Evolutionary conservation across 139 green algal genomes (phyloP).

Genomic region (Micractinium conductrix): DNA sequence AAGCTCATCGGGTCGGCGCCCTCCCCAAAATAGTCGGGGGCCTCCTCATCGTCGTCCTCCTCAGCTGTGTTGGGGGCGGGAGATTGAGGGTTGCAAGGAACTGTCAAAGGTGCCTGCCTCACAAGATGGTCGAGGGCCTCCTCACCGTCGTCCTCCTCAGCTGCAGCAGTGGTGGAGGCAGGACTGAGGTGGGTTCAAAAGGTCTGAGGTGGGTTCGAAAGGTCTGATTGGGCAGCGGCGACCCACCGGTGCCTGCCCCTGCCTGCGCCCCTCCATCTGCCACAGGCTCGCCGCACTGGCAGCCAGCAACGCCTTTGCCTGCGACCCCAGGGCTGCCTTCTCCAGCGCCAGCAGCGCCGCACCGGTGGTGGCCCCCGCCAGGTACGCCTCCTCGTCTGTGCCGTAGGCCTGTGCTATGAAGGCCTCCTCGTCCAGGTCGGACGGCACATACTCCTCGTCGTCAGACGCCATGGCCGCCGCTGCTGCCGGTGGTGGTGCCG

Average conservation of each 20-base stretch:
- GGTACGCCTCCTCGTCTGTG: conserved; percentile 32
- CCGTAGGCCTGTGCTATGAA: conserved; percentile 25
- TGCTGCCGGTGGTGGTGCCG: no score
- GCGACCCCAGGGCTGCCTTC: no score
- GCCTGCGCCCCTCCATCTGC: no score
- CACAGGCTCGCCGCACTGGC: no score
- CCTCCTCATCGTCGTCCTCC: conserved; percentile 27
- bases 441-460: conserved; percentile 16
- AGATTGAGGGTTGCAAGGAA: no score
- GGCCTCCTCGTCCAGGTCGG: conserved; percentile 25
- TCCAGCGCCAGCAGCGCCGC: no score
- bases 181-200: no score
- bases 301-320: no score
- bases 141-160: conserved; percentile 26
- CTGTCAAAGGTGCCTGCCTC: no score
- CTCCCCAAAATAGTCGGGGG: conserved; percentile 8
- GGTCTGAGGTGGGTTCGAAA: no score
- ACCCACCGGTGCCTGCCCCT: no score
- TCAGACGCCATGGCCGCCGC: conserved; percentile 5
- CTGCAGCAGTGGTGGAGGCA: neutral
- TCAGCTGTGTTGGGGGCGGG: neutral
- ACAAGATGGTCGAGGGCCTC: conserved; percentile 2
- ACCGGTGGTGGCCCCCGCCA: conserved; percentile 26
- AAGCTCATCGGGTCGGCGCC: conserved; percentile 51
- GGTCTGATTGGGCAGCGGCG: no score